Evolutionary conservation across 139 green algal genomes (phyloP).

Genomic region (Volvox reticuliferus): DNA sequence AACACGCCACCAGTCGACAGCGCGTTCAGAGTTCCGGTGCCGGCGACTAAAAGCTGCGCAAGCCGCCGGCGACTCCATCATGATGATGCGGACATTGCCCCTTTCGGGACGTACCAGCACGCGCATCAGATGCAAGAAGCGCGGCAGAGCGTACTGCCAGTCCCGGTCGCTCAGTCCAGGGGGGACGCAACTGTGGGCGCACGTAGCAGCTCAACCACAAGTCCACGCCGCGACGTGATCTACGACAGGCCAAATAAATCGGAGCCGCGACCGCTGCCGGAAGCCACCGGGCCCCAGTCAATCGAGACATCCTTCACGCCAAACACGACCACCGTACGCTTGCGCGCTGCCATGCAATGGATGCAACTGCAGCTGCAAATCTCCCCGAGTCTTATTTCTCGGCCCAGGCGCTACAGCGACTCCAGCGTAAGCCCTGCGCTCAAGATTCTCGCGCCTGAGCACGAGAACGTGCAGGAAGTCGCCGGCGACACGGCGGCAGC

Average conservation of each 20-base stretch:
- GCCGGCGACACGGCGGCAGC: no score
- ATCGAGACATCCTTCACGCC: neutral
- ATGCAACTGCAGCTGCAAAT: constrained; percentile 33
- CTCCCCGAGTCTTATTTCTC: neutral
- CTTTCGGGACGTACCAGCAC: neutral
- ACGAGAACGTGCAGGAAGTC: neutral
- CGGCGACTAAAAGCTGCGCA: no score
- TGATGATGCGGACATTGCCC: neutral
- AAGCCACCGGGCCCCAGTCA: neutral
- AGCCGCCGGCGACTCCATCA: neutral
- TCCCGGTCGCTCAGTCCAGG: no score
- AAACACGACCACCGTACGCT: neutral
- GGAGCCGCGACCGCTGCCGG: no score
- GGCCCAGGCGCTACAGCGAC: constrained; percentile 19
- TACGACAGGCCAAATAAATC: no score
- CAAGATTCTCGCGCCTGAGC: neutral
- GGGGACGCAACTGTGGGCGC: no score
- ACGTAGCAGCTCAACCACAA: no score
- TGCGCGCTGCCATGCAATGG: constrained; percentile 34
- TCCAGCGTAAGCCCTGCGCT: constrained; percentile 17
- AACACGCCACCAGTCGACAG: neutral
- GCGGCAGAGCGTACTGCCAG: neutral
- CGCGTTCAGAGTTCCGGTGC: neutral
- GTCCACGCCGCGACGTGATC: no score
- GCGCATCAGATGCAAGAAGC: neutral